phyloP scores from a whole-genome alignment of 1,139 yeast species.

The Blastobotrys persicus region DNA sequence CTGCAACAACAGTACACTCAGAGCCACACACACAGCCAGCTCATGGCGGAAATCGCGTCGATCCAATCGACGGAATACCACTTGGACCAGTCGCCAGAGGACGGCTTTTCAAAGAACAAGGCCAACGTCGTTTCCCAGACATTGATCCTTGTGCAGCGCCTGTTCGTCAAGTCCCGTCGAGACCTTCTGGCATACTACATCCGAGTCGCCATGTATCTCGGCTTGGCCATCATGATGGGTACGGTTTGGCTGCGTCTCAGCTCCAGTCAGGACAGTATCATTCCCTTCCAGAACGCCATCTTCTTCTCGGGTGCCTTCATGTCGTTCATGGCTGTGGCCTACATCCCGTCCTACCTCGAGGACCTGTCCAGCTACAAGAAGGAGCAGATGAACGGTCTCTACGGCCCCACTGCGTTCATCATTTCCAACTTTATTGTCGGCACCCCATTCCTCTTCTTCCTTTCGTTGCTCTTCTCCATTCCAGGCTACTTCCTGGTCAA shows the following conservation, averaged over 20 bases:
- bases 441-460: slow-evolving; percentile 41
- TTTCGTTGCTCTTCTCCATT: slow-evolving; percentile 38
- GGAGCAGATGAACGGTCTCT: slow-evolving; percentile 41
- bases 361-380: slow-evolving; percentile 37
- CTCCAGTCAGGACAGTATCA: slow-evolving; percentile 37
- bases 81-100: background rate
- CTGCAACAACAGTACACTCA: background rate
- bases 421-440: slow-evolving; percentile 42
- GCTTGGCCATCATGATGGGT: slow-evolving; percentile 45
- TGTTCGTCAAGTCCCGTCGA: slow-evolving; percentile 38
- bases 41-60: background rate
- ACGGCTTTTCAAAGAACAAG: background rate
- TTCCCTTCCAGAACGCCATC: slow-evolving; percentile 43
- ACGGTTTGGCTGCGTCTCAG: slow-evolving; percentile 44
- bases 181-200: slow-evolving; percentile 43
- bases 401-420: slow-evolving; percentile 41
- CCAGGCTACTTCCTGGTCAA: slow-evolving; percentile 41
- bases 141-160: slow-evolving; percentile 30
- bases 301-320: slow-evolving; percentile 46
- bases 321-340: slow-evolving; percentile 47
- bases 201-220: slow-evolving; percentile 42
- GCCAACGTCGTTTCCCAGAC: slow-evolving; percentile 12
- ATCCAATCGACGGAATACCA: slow-evolving; percentile 1
- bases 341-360: slow-evolving; percentile 44
- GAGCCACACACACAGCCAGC: background rate